Evolutionary conservation across 2,329 filamentous ascomycete genomes (phyloP), one percentile per base, ranked within the genome.

Genomic region (Fusarium vanettenii): DNA sequence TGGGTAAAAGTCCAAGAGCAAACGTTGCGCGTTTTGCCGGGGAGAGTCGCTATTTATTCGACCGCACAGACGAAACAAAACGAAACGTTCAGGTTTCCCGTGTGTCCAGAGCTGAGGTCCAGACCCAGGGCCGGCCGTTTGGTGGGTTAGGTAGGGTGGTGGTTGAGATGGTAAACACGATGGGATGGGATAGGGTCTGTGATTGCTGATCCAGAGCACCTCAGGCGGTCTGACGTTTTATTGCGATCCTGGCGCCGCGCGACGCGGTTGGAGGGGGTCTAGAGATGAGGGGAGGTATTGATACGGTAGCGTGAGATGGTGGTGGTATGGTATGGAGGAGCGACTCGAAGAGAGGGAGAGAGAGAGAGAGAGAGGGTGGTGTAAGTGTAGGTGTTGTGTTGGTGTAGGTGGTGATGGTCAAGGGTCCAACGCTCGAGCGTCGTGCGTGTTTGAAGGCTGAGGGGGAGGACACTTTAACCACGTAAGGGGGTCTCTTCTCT

Each of bases 221-320:
- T 45, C 41, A 76, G 74, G 76, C 76, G 75, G 75, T 78, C 76
- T 78, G 76, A 67, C 69, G 73, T 76, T 76, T 78, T 76, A 67
- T 78, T 76, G 73, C 71, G 62, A 66, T 73, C 69, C 67, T 72
- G 72, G 75, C 62, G 71, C 69, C 69, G 70, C 69, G 52, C 66
- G 64, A 69, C 56, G 62, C 25, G 67, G 60, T 56, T 70, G 64
- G 74, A 75, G 67, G 72, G 31, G 72, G 69, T 31, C 69, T 66
- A 66, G 62, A 72, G 73, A 64, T 70, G 65, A 70, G 73, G 45
- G 73, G 60, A 50, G 50, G 45, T 65, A 31, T 60, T 57, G 66
- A 65, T 63, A 31, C 29, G 29, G 29, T 31, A 63, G 67, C 57
- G 48, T 43, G 37, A 67, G 70, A 65, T 77, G 72, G 67, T 73